phyloP scores from a whole-genome alignment of 2,329 filamentous ascomycete species.

The Clarireedia homoeocarpa region DNA sequence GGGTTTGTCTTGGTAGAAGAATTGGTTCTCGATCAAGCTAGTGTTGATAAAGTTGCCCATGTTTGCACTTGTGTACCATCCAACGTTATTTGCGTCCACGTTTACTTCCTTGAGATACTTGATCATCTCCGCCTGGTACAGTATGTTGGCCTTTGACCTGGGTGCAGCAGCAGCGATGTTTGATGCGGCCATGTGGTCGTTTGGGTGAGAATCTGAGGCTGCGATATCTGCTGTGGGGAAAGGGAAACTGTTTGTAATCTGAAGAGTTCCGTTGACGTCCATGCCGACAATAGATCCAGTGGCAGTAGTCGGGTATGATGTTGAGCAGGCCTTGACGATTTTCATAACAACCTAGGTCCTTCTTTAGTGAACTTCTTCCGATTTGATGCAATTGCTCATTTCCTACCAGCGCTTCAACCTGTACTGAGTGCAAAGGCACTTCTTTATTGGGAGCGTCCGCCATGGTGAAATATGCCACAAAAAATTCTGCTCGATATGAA shows the following conservation, averaged over 20 bases:
- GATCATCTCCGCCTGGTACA: conserved; percentile 96
- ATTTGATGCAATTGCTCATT: conserved; percentile 26
- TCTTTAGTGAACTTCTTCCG: conserved; percentile 21
- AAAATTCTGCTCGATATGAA: neutral
- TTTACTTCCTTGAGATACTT: conserved; percentile 94
- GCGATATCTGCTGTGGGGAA: conserved; percentile 78
- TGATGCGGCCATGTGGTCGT: conserved; percentile 54
- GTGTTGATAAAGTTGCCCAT: conserved; percentile 98
- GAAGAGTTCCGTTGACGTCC: conserved; percentile 72
- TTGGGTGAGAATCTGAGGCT: conserved; percentile 63
- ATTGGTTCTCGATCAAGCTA: conserved; percentile 96
- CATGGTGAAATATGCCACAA: conserved; percentile 37
- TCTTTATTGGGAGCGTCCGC: conserved; percentile 52
- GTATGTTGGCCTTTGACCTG: conserved; percentile 79
- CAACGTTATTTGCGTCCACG: conserved; percentile 94
- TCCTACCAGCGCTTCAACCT: conserved; percentile 88
- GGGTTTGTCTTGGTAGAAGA: conserved; percentile 86
- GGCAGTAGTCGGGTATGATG: conserved; percentile 78
- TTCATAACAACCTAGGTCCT: conserved; percentile 78
- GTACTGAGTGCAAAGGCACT: conserved; percentile 72
- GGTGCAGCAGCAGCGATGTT: conserved; percentile 80
- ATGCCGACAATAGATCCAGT: conserved; percentile 91
- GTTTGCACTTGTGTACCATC: conserved; percentile 97
- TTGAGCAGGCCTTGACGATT: conserved; percentile 91
- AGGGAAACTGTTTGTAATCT: conserved; percentile 92